Evolutionary conservation across 2,329 filamentous ascomycete genomes (phyloP).

Genomic region (Aspergillus phoenicis): DNA sequence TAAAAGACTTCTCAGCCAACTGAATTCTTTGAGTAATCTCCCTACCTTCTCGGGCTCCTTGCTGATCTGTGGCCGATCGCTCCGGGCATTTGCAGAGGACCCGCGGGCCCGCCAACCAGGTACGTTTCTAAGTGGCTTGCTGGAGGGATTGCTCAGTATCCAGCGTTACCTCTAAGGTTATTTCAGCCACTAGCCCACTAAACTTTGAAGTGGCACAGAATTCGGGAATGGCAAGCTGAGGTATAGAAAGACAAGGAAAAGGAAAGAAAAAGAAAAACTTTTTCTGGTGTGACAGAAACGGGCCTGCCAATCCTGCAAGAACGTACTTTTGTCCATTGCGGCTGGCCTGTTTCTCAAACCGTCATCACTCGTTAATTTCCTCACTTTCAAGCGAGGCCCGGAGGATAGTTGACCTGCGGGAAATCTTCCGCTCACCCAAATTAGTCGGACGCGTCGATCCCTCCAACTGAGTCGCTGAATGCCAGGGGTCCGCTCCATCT

Average conservation of each 20-base stretch:
- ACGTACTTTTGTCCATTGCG: conserved; percentile 1
- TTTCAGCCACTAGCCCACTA: conserved; percentile 18
- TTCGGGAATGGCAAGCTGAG: neutral
- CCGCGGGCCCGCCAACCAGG: conserved; percentile 25
- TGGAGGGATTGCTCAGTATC: conserved; percentile 1
- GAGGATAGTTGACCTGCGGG: neutral
- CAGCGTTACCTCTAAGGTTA: neutral
- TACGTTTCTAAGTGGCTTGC: conserved; percentile 18
- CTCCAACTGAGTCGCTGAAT: conserved; percentile 7
- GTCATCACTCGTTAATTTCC: neutral
- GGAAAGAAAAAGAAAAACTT: neutral
- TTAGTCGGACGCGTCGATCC: conserved; percentile 1
- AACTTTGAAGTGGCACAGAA: conserved; percentile 4
- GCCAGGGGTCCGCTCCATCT: conserved; percentile 15
- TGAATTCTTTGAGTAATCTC: conserved; percentile 6
- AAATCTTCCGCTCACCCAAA: neutral
- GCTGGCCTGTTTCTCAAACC: neutral
- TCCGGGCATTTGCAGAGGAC: conserved; percentile 23
- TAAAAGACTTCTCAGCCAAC: neutral
- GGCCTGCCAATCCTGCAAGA: neutral
- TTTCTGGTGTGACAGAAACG: neutral
- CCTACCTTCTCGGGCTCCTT: conserved; percentile 2
- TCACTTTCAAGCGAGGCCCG: neutral
- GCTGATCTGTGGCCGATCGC: conserved; percentile 19
- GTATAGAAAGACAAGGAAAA: neutral